Conservation (phyloP, 2,329 filamentous ascomycete species). For the Fusarium nematophilum region DNA sequence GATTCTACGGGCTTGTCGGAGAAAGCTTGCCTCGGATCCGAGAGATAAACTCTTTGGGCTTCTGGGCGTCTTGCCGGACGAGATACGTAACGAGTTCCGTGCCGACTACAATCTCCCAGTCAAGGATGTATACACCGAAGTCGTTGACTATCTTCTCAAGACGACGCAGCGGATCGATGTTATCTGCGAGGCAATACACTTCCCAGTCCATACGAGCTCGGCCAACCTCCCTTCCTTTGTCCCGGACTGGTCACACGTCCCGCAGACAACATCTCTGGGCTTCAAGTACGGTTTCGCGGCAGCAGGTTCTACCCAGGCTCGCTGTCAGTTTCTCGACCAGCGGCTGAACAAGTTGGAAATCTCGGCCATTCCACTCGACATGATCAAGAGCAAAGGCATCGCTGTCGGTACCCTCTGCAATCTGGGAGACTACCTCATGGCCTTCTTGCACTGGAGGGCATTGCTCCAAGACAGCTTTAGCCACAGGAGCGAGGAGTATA, state of each 20-base stretch:
- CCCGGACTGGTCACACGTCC: conserved; percentile 28
- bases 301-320: background rate
- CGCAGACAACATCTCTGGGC: conserved; percentile 19
- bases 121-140: conserved; percentile 26
- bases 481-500: background rate
- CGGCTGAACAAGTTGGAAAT: conserved; percentile 28
- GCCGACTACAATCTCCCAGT: conserved; percentile 22
- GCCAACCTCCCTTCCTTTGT: conserved; percentile 20
- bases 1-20: conserved; percentile 13
- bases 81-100: background rate
- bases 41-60: conserved; percentile 24
- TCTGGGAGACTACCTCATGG: conserved; percentile 31
- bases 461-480: background rate
- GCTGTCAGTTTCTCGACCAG: conserved; percentile 5
- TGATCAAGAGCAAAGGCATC: conserved; percentile 10
- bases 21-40: conserved; percentile 17
- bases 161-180: conserved; percentile 13
- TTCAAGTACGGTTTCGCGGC: conserved; percentile 18
- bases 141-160: conserved; percentile 27
- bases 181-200: conserved; percentile 25
- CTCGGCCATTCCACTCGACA: conserved; percentile 7
- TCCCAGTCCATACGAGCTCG: conserved; percentile 11
- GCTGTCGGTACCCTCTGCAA: conserved; percentile 21
- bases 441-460: conserved; percentile 29
- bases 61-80: conserved; percentile 10